Base-by-base conservation (phyloP, 2,329 filamentous ascomycete species). In the Aspergillus japonicus region DNA sequence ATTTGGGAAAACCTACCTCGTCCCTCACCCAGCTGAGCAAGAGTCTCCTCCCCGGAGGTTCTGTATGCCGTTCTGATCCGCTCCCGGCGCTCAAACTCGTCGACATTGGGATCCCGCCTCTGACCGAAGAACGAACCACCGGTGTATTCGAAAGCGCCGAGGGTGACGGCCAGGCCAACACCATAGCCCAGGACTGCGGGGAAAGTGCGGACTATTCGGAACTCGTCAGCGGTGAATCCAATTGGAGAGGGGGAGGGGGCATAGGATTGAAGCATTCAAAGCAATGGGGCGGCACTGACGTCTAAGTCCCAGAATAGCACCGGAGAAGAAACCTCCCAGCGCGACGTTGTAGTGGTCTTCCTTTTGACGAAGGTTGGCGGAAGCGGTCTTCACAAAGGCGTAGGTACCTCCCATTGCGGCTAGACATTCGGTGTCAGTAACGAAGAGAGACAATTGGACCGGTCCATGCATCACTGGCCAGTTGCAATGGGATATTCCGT, bases 281-380 rank as follows among this genome's bases (percentile, higher is more conserved):
- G 19, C 19, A 23, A 24, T n/a, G 19, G 26, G 7, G 26, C 26
- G 19, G 48, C 55, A 72, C 77, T 60, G 84, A 96, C 92, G 84
- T 69, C 83, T 82, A 60, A 96, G 74, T 57, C 92, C 93, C 50
- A 93, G 71, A 56, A 91, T 81, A 48, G 87, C 81, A 65, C 93
- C 93, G 53, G 85, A 87, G 54, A 90, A 80, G 77, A 95, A 92
- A 57, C 92, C 91, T 66, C 88, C 92, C 62, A 92, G 81, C 47
- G 86, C 85, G 58, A 87, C 81, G 76, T 93, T 95, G 79, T 85
- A 89, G 66, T 83, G 81, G 74, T 96, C 93, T 60, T 96, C 86
- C 80, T 89, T 92, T 77, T 92, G 84, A 71, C 92, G 88, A 66
- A 97, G 81, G 80, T 97, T 97, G 76, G 91, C 91, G 50, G 89